Percentiles rank a stretch among this genome's conserved stretches.
phyloP scores from a whole-genome alignment of 768 basidiomycete genomes.

The Mycena rosella region DNA sequence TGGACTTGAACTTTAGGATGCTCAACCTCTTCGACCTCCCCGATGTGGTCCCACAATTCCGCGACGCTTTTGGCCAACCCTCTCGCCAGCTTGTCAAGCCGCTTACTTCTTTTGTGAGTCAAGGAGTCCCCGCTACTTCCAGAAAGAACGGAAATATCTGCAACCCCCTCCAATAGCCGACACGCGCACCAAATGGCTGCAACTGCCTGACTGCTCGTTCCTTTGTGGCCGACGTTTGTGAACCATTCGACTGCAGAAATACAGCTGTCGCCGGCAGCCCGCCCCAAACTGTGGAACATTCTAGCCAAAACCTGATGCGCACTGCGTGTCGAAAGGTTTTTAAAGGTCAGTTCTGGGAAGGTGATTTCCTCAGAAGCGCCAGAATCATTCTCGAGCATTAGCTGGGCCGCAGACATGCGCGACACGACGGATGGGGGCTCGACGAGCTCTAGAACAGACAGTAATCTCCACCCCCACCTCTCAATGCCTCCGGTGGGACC shows the following conservation, averaged over 20 bases:
- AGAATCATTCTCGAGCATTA: constrained; percentile 68
- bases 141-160: constrained; percentile 58
- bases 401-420: constrained; percentile 61
- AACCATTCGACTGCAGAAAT: constrained; percentile 91
- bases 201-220: constrained; percentile 61
- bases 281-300: constrained; percentile 83
- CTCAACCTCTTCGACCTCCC: constrained; percentile 48
- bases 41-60: constrained; percentile 82
- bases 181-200: constrained; percentile 90
- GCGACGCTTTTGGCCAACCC: constrained; percentile 73
- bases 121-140: constrained; percentile 43
- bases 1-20: constrained; percentile 37
- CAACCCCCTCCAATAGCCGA: constrained; percentile 80
- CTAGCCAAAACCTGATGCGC: constrained; percentile 68
- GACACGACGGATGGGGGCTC: constrained; percentile 64
- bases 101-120: constrained; percentile 54
- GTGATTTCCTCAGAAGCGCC: constrained; percentile 48
- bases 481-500: constrained; percentile 89
- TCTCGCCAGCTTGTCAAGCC: constrained; percentile 74
- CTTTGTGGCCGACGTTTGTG: constrained; percentile 62
- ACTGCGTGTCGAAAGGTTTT: constrained; percentile 63
- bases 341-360: constrained; percentile 74
- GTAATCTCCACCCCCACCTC: constrained; percentile 91
- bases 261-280: constrained; percentile 74
- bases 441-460: constrained; percentile 83